Conservation (phyloP, 2,329 filamentous ascomycete species). For the Aspergillus uvarum region DNA sequence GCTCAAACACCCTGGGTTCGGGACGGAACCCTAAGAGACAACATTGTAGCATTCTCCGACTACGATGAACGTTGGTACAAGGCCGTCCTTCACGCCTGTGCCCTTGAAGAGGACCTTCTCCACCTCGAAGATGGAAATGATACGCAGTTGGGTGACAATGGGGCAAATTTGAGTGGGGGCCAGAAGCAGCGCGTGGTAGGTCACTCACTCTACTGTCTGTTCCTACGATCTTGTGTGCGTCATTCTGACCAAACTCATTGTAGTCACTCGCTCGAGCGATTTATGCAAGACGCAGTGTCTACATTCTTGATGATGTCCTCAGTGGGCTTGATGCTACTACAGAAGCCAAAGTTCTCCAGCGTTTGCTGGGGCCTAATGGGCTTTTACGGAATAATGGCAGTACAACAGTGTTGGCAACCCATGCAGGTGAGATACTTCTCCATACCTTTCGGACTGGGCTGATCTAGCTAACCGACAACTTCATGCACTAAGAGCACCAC, state of each 20-base stretch:
- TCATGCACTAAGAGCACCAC: no score
- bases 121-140: not conserved
- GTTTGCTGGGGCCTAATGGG: not conserved
- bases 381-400: not conserved
- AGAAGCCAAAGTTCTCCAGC: not conserved
- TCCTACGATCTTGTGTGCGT: no score
- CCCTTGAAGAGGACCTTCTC: not conserved
- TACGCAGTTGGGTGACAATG: no score
- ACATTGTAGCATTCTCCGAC: not conserved
- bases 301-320: not conserved
- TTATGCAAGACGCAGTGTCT: not conserved
- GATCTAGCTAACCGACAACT: no score
- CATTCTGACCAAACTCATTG: no score
- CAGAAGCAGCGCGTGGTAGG: no score
- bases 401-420: no score
- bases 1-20: not conserved
- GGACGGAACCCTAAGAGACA: not conserved
- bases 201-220: no score
- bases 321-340: not conserved
- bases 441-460: no score
- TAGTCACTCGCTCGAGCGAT: no score
- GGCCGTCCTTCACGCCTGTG: not conserved
- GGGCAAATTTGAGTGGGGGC: no score
- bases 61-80: not conserved
- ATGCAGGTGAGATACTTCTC: no score